A percentile compares a stretch with the other conserved stretches of the same genome.
Evolutionary conservation across 306 rosid genomes (phyloP).

Genomic region (Canavalia gladiata): DNA sequence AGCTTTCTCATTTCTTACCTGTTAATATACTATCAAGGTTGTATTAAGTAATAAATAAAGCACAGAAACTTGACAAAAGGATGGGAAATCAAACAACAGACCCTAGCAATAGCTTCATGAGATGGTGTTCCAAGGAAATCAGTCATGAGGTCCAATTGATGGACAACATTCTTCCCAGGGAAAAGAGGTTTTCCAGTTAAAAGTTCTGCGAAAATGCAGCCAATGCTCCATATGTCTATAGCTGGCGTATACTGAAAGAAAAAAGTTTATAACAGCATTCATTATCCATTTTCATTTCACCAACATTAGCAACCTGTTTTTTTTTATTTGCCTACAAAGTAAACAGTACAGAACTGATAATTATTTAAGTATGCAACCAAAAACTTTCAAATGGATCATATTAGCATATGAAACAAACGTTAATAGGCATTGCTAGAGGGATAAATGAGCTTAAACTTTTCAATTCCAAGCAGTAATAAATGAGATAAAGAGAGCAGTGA

Average conservation of each 20-base stretch:
- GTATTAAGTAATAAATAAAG: neutral
- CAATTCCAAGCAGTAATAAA: neutral
- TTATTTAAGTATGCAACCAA: constrained; percentile 13
- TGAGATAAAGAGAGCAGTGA: constrained; percentile 38
- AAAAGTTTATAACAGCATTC: neutral
- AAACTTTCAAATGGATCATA: neutral
- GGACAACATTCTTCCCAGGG: constrained; percentile 93
- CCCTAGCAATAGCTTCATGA: constrained; percentile 86
- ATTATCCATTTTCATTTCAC: constrained; percentile 20
- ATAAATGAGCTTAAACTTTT: neutral
- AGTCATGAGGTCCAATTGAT: constrained; percentile 52
- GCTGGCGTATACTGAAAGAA: constrained; percentile 86
- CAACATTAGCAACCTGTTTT: neutral
- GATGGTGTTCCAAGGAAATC: constrained; percentile 88
- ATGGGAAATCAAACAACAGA: constrained; percentile 47
- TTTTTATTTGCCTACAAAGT: neutral
- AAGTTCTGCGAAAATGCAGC: constrained; percentile 92
- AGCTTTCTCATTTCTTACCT: constrained; percentile 92
- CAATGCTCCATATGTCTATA: constrained; percentile 94
- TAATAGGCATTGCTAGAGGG: neutral
- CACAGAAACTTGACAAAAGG: constrained; percentile 6
- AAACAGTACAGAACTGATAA: neutral
- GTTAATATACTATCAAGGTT: constrained; percentile 22
- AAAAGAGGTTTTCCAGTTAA: constrained; percentile 92
- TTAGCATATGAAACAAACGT: neutral